These are phyloP conservation scores for Penicillium bovifimosum DNA, from an alignment of 495 filamentous ascomycete species.

Conservation along the genomic window DNA sequence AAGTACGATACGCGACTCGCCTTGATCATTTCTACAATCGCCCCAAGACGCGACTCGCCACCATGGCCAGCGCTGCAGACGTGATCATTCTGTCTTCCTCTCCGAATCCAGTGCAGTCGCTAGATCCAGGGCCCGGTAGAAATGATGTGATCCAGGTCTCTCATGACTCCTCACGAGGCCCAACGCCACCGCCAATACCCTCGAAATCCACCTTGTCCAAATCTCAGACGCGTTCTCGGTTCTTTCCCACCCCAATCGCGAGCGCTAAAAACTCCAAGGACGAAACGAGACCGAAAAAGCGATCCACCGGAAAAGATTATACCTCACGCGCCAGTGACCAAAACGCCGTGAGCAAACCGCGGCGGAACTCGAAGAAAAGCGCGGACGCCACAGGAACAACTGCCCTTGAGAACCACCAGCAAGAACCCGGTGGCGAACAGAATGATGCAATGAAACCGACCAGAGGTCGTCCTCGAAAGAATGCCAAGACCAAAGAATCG, in stretches of 20 bases:
- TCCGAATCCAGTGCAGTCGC: slow-evolving; percentile 25
- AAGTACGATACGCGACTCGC: not conserved
- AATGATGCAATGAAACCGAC: slow-evolving; percentile 18
- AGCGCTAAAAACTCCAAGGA: not conserved
- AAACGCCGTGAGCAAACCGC: slow-evolving; percentile 9
- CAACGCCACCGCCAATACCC: slow-evolving; percentile 28
- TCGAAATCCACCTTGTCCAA: slow-evolving; percentile 35
- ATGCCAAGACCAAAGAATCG: slow-evolving; percentile 14
- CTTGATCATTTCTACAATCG: not conserved
- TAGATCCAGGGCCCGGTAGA: not conserved
- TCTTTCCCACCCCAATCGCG: slow-evolving; percentile 17
- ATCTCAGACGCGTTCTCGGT: slow-evolving; percentile 25
- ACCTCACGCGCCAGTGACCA: not conserved
- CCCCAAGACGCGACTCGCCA: slow-evolving; percentile 12
- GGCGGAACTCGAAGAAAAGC: slow-evolving; percentile 15
- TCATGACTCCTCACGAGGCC: slow-evolving; percentile 13
- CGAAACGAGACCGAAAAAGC: slow-evolving; percentile 7
- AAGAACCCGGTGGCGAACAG: slow-evolving; percentile 2
- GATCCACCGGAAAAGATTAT: slow-evolving; percentile 5
- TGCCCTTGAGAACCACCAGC: not conserved
- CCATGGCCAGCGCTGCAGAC: slow-evolving; percentile 29
- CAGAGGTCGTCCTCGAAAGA: slow-evolving; percentile 18
- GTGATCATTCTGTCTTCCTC: slow-evolving; percentile 41
- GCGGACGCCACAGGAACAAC: slow-evolving; percentile 6
- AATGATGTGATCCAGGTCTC: slow-evolving; percentile 10